These are phyloP conservation scores for Magnolia changhungtana DNA, from an alignment of 164 flowering plant species.

Conservation along the genomic window DNA sequence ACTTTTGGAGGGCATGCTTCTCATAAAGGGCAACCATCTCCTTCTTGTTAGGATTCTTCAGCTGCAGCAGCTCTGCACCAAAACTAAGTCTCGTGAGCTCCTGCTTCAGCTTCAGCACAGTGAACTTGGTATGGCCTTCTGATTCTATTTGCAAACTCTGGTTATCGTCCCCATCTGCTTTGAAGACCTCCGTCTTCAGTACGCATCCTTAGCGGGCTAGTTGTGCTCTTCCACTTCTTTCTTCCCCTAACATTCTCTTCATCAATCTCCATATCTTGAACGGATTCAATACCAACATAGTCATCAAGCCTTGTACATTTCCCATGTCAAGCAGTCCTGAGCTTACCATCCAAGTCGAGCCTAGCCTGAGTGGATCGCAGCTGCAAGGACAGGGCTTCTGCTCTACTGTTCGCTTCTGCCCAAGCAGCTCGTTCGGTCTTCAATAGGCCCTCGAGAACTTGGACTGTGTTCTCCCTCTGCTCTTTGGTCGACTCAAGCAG, in stretches of 20 bases:
- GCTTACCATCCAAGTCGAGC: slow-evolving; percentile 79
- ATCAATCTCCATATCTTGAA: slow-evolving; percentile 57
- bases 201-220: slow-evolving; percentile 51
- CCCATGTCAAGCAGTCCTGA: slow-evolving; percentile 59
- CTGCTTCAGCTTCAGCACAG: slow-evolving; percentile 72
- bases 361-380: slow-evolving; percentile 76
- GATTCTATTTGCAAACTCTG: slow-evolving; percentile 44
- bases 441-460: slow-evolving; percentile 69
- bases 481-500: slow-evolving; percentile 71
- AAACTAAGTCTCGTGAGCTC: slow-evolving; percentile 82
- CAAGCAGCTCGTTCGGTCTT: slow-evolving; percentile 73
- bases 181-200: slow-evolving; percentile 78
- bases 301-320: slow-evolving; percentile 65
- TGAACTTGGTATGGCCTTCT: slow-evolving; percentile 78
- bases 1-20: slow-evolving; percentile 50
- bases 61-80: slow-evolving; percentile 75
- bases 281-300: slow-evolving; percentile 47
- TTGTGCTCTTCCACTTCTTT: slow-evolving; percentile 68
- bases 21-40: slow-evolving; percentile 78
- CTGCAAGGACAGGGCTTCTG: slow-evolving; percentile 77
- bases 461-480: slow-evolving; percentile 72
- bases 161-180: slow-evolving; percentile 44
- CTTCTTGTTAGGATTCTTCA: slow-evolving; percentile 71
- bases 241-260: slow-evolving; percentile 31
- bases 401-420: slow-evolving; percentile 70